Evolutionary conservation across 2,329 filamentous ascomycete genomes (phyloP).

Genomic region (Pezicula radicicola): DNA sequence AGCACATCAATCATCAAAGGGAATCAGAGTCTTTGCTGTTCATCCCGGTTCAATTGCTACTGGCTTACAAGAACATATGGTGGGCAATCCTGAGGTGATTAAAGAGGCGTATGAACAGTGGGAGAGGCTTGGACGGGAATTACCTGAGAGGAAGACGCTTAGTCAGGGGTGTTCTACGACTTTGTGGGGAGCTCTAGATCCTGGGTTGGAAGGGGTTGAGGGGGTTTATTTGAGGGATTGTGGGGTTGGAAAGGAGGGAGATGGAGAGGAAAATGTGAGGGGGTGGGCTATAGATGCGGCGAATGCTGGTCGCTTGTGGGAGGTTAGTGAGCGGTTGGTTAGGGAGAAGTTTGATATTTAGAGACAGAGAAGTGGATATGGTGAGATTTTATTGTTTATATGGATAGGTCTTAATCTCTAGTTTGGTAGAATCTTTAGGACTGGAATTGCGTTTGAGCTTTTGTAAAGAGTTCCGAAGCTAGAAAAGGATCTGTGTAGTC

Average conservation of each 20-base stretch:
- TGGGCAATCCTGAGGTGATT: background rate
- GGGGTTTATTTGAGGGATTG: constrained; percentile 9
- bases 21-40: background rate
- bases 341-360: constrained; percentile 31
- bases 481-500: too few relatives aligned
- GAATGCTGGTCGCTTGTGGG: constrained; percentile 41
- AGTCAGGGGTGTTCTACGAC: constrained; percentile 22
- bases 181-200: constrained; percentile 34
- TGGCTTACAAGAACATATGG: background rate
- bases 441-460: too few relatives aligned
- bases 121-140: background rate
- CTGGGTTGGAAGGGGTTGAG: constrained; percentile 19
- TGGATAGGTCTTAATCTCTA: too few relatives aligned
- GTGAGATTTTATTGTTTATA: too few relatives aligned
- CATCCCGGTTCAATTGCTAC: constrained; percentile 1
- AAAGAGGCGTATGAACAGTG: background rate
- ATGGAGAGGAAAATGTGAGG: background rate
- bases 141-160: background rate
- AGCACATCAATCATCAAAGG: background rate
- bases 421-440: too few relatives aligned
- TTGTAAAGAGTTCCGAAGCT: too few relatives aligned
- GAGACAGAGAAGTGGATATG: too few relatives aligned
- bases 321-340: constrained; percentile 41
- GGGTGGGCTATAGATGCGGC: constrained; percentile 7
- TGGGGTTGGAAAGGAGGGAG: background rate